Evolutionary conservation across 106 monocot species (phyloP).

Genomic region (Allium sativum): DNA sequence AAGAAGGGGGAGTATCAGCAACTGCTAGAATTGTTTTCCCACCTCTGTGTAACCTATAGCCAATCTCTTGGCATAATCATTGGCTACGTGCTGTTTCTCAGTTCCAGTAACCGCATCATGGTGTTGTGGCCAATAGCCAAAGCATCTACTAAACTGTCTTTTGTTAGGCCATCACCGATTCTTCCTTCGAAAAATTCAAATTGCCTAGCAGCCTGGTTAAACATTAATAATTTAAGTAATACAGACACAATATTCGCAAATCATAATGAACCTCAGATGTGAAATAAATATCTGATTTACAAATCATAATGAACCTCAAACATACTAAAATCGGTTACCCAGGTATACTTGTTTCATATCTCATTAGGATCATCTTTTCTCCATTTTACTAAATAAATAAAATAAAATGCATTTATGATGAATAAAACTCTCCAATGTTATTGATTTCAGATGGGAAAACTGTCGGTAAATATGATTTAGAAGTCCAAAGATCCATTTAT

Average conservation of each 20-base stretch:
- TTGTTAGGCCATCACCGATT: constrained; percentile 33
- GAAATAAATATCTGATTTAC: neutral
- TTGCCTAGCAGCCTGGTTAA: constrained; percentile 72
- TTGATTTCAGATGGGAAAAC: too few species aligned
- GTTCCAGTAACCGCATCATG: constrained; percentile 99
- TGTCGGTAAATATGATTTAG: too few species aligned
- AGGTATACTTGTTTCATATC: too few species aligned
- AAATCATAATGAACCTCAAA: too few species aligned
- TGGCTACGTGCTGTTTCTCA: constrained; percentile 89
- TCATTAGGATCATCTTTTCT: too few species aligned
- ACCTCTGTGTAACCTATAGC: constrained; percentile 80
- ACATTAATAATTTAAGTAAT: neutral
- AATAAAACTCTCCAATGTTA: too few species aligned
- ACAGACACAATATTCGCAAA: neutral
- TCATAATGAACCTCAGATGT: constrained; percentile 7
- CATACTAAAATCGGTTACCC: too few species aligned
- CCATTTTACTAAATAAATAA: too few species aligned
- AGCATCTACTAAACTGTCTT: constrained; percentile 80
- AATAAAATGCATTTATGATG: too few species aligned
- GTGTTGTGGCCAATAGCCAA: constrained; percentile 88
- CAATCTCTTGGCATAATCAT: constrained; percentile 91
- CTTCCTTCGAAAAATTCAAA: constrained; percentile 82
- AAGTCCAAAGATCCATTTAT: too few species aligned
- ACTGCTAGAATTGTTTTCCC: neutral
- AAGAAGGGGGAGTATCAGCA: neutral